phyloP scores from a whole-genome alignment of 257 asterid genomes.

The Solanum etuberosum region DNA sequence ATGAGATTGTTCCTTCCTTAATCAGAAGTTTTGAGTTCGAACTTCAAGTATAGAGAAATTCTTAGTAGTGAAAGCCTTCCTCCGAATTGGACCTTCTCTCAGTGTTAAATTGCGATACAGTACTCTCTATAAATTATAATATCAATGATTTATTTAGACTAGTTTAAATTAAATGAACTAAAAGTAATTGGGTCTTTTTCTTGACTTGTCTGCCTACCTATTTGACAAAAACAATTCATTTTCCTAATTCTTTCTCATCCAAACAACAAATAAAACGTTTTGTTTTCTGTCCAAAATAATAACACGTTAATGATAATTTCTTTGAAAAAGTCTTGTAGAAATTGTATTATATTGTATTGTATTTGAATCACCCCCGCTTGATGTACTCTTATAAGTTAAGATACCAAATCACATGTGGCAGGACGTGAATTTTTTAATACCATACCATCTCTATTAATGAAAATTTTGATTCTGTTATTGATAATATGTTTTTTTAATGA shows the following conservation, averaged over 20 bases:
- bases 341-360: background rate
- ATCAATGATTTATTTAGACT: background rate
- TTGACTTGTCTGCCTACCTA: background rate
- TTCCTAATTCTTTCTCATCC: background rate
- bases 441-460: background rate
- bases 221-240: background rate
- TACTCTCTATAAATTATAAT: background rate
- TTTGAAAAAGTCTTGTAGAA: background rate
- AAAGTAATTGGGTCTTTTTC: background rate
- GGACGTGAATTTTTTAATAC: background rate
- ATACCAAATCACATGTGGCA: background rate
- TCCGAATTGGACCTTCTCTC: background rate
- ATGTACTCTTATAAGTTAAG: background rate
- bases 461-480: no score
- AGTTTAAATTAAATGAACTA: background rate
- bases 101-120: background rate
- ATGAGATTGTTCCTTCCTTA: fast-evolving
- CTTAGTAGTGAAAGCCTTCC: background rate
- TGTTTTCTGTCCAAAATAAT: background rate
- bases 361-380: background rate
- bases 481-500: no score
- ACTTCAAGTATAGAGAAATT: no score
- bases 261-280: background rate
- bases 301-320: background rate
- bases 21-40: fast-evolving